Percentiles rank a stretch among this genome's conserved stretches.
phyloP scores from a whole-genome alignment of 2,329 filamentous ascomycete genomes.

The Scedosporium dehoogii region DNA sequence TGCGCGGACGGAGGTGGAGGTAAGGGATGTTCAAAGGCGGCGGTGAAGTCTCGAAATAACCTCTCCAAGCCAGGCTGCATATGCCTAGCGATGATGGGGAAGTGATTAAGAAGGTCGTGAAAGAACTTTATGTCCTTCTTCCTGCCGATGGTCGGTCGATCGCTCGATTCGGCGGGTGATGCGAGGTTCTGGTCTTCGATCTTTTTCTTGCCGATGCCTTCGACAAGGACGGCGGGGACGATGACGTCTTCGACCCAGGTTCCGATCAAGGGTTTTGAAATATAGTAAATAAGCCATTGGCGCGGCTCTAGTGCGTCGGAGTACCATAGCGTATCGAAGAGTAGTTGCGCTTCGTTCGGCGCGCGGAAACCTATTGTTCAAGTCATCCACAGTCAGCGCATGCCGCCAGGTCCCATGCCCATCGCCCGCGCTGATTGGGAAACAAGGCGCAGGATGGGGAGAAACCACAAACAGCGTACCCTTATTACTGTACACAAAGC shows the following conservation, averaged over 20 bases:
- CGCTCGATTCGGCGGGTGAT: slow-evolving; percentile 25
- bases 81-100: slow-evolving; percentile 90
- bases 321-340: slow-evolving; percentile 80
- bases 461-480: slow-evolving; percentile 39
- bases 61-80: slow-evolving; percentile 90
- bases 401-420: neutral
- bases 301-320: slow-evolving; percentile 80
- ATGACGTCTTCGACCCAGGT: slow-evolving; percentile 69
- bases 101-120: slow-evolving; percentile 78
- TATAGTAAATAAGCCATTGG: slow-evolving; percentile 95
- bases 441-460: neutral
- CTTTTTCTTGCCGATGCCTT: slow-evolving; percentile 29
- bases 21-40: slow-evolving; percentile 74
- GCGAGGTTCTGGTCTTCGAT: slow-evolving; percentile 17
- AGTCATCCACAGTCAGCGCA: slow-evolving; percentile 7
- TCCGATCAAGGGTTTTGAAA: slow-evolving; percentile 79
- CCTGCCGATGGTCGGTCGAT: slow-evolving; percentile 39
- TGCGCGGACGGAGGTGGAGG: slow-evolving; percentile 60
- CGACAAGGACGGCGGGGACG: slow-evolving; percentile 50
- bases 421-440: neutral
- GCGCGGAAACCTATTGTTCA: slow-evolving; percentile 67
- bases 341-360: slow-evolving; percentile 77
- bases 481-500: slow-evolving; percentile 91
- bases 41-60: slow-evolving; percentile 80
- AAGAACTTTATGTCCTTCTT: slow-evolving; percentile 93